A percentile compares a stretch with the other conserved stretches of the same genome.
Conservation (phyloP, 2,329 filamentous ascomycete genomes). For the Cladosporium sp. region DNA sequence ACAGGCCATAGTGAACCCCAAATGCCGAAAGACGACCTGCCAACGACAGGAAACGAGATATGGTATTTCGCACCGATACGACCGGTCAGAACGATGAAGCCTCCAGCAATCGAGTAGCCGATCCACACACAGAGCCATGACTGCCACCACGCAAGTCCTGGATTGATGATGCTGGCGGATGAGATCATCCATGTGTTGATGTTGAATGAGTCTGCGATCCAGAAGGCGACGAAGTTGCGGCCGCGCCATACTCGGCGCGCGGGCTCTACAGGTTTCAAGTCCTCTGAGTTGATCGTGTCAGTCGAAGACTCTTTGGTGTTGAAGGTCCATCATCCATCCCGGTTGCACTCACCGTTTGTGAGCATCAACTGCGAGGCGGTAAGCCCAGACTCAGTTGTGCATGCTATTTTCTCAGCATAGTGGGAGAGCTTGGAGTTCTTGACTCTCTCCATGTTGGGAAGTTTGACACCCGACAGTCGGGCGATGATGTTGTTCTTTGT, state of each 20-base stretch:
- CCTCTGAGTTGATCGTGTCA: background rate
- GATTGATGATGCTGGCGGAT: constrained; percentile 48
- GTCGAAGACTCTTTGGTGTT: constrained; percentile 14
- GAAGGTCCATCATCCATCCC: constrained; percentile 31
- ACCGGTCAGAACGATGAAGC: constrained; percentile 30
- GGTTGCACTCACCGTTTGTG: constrained; percentile 53
- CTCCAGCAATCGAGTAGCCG: constrained; percentile 31
- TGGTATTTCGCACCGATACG: constrained; percentile 49
- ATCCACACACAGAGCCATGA: constrained; percentile 62
- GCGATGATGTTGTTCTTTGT: no score
- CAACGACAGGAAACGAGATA: constrained; percentile 53
- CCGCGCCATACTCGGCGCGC: constrained; percentile 76
- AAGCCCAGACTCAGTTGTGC: constrained; percentile 70
- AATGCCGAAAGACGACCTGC: constrained; percentile 58
- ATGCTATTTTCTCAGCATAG: constrained; percentile 55
- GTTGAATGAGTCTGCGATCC: constrained; percentile 70
- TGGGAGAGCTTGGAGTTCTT: constrained; percentile 33
- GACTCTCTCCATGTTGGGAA: constrained; percentile 37
- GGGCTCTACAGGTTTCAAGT: constrained; percentile 60
- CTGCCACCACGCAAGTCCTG: constrained; percentile 40
- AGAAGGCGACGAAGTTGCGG: constrained; percentile 81
- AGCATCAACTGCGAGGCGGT: constrained; percentile 78
- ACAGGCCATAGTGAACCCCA: constrained; percentile 88
- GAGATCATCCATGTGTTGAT: constrained; percentile 44
- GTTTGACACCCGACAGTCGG: no score